Percentiles rank a stretch among this genome's conserved stretches.
phyloP scores from a whole-genome alignment of 257 asterid genomes.

The Nemophila menziesii region DNA sequence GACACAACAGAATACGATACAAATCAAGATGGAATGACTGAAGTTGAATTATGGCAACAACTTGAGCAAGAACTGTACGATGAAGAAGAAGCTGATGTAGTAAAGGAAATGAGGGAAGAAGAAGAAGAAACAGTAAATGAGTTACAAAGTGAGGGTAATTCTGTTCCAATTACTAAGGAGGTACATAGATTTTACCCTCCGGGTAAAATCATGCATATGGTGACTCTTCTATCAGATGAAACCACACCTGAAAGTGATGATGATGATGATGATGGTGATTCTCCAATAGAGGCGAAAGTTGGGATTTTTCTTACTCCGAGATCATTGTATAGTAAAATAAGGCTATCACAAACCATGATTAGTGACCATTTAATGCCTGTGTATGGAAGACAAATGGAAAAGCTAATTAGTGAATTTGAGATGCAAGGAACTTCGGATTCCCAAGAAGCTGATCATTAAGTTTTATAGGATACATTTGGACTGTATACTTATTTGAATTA shows the following conservation, averaged over 20 bases:
- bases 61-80: conserved; percentile 79
- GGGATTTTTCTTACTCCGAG: conserved; percentile 73
- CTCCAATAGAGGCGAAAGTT: conserved; percentile 32
- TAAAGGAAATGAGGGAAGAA: conserved; percentile 67
- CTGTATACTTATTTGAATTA: no score
- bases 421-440: conserved; percentile 21
- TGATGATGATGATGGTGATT: conserved; percentile 12
- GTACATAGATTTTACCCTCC: conserved; percentile 86
- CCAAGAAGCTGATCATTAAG: conserved; percentile 9
- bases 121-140: conserved; percentile 63
- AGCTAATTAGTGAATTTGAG: conserved; percentile 53
- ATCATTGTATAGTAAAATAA: conserved; percentile 62
- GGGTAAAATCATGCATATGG: conserved; percentile 80
- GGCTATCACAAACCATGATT: conserved; percentile 85
- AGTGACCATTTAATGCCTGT: conserved; percentile 95
- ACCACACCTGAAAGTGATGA: conserved; percentile 18
- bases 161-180: conserved; percentile 58
- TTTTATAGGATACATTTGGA: not conserved
- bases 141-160: conserved; percentile 40
- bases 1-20: conserved; percentile 32
- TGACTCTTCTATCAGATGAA: conserved; percentile 45
- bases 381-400: conserved; percentile 72
- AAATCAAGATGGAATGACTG: conserved; percentile 65
- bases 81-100: conserved; percentile 38
- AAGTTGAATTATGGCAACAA: conserved; percentile 91